Base-by-base conservation (phyloP, 2,329 filamentous ascomycete species). In the Cladosporium sp. region DNA sequence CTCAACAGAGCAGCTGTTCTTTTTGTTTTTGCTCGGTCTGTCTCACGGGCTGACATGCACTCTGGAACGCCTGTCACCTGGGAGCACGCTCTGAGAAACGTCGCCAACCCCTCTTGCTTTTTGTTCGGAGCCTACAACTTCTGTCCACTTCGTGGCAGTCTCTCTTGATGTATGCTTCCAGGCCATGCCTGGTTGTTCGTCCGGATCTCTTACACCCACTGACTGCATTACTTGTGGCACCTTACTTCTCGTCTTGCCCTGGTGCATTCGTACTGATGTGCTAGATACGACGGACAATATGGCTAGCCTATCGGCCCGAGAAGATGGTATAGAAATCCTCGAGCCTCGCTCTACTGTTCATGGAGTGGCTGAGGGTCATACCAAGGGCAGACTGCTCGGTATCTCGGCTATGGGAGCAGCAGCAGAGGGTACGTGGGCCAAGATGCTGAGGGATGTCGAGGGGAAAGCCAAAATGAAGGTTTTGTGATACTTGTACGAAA, bases 41-140 rank as follows among this genome's bases (percentile, higher is more conserved):
- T 43, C 5, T 18, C 16, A 2, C 1, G 18, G 16, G 34, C 34
- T 18, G 5, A 3, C 32, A 36, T 66, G 68, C 58, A 67, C 67
- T 63, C 68, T 66, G 62, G 64, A 68, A 64, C 67, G 66, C 67
- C 66, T 60, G 18, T 18, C 34, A 5, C 34, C 16, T 18, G 34
- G 14, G 13, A 39, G 16, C 16, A 14, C 18, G 16, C 18, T 6
- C 16, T 16, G 16, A 39, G 34, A 1, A 7, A 5, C 16, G 1
- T 18, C 34, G 16, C 34, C 34, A 39, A 16, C 34, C 4, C 18
- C n/a, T n/a, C n/a, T 39, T 39, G 34, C 34, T 18, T 39, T 39
- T 18, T 18, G 34, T 18, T 6, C 34, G 16, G 34, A 18, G 18
- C 1, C 16, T 18, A 14, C 6, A 18, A 39, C 34, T 39, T 39